phyloP scores from a whole-genome alignment of 1,139 yeast genomes.

The Taiozyma onychis region DNA sequence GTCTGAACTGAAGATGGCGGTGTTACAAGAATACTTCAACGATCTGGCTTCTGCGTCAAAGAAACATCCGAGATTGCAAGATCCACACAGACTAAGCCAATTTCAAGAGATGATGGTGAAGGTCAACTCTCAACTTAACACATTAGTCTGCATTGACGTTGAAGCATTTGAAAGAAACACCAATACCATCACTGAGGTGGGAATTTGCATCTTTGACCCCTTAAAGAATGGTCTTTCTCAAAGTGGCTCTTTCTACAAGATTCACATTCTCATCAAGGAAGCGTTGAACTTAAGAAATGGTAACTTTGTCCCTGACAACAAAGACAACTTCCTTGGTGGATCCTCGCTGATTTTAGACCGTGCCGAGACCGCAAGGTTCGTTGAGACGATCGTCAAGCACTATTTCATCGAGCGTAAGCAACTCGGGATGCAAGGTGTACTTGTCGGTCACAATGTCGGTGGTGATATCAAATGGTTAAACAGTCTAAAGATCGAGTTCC shows the following conservation, averaged over 20 bases:
- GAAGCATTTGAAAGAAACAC: conserved; percentile 57
- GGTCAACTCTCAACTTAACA: conserved; percentile 27
- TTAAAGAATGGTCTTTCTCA: conserved; percentile 29
- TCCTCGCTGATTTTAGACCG: conserved; percentile 39
- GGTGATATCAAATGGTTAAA: conserved; percentile 57
- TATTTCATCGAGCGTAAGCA: conserved; percentile 29
- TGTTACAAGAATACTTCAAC: conserved; percentile 2
- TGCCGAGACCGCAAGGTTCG: conserved; percentile 32
- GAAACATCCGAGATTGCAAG: conserved; percentile 13
- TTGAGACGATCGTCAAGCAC: conserved; percentile 38
- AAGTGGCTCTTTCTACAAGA: conserved; percentile 40
- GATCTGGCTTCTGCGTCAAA: conserved; percentile 2
- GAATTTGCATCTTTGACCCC: conserved; percentile 64
- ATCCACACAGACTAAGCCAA: conserved; percentile 1
- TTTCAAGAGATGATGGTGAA: conserved; percentile 17
- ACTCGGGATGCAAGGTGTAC: conserved; percentile 25
- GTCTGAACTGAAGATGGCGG: background rate
- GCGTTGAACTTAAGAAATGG: conserved; percentile 44
- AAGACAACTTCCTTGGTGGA: conserved; percentile 51
- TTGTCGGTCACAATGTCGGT: conserved; percentile 66
- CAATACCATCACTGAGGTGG: conserved; percentile 55
- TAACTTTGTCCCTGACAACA: conserved; percentile 56
- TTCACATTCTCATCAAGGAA: conserved; percentile 57
- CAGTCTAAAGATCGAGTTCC: conserved; percentile 42
- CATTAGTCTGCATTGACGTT: conserved; percentile 52